These are phyloP conservation scores for Salvia hispanica DNA, from an alignment of 257 asterid genomes.

Conservation along the genomic window DNA sequence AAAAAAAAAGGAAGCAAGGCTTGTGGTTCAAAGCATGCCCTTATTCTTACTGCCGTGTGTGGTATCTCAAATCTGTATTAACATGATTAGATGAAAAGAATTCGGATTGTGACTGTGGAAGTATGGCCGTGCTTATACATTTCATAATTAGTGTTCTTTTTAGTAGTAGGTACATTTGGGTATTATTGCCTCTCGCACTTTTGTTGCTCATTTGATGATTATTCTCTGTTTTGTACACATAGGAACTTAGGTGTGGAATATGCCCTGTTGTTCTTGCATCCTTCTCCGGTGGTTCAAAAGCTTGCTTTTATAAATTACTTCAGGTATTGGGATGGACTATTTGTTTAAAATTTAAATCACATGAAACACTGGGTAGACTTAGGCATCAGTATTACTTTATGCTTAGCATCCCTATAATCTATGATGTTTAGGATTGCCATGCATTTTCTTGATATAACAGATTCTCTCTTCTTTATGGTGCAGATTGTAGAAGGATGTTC, in stretches of 20 bases:
- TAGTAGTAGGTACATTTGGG: neutral
- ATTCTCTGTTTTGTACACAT: conserved; percentile 23
- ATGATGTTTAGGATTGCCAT: conserved; percentile 10
- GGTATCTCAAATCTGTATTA: neutral
- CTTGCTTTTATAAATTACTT: conserved; percentile 93
- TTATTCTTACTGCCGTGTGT: neutral
- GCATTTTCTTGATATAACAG: conserved; percentile 23
- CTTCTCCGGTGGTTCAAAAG: conserved; percentile 87
- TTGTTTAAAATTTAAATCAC: conserved; percentile 42
- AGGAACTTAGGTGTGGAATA: conserved; percentile 72
- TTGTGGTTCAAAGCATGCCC: no score
- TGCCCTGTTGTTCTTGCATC: conserved; percentile 80
- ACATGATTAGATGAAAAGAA: neutral
- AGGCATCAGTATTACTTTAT: neutral
- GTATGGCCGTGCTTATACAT: neutral
- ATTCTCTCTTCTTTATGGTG: conserved; percentile 22
- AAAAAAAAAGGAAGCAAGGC: no score
- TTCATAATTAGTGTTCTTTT: conserved; percentile 13
- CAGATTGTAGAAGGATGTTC: conserved; percentile 83
- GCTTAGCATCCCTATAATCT: neutral
- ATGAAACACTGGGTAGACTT: neutral
- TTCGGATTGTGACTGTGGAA: neutral
- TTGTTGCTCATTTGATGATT: conserved; percentile 22
- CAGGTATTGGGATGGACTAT: no score
- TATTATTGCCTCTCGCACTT: conserved; percentile 1